A percentile compares a stretch with the other conserved stretches of the same genome.
Conservation (phyloP, 2,329 filamentous ascomycete genomes). For the Trichophyton equinum region DNA sequence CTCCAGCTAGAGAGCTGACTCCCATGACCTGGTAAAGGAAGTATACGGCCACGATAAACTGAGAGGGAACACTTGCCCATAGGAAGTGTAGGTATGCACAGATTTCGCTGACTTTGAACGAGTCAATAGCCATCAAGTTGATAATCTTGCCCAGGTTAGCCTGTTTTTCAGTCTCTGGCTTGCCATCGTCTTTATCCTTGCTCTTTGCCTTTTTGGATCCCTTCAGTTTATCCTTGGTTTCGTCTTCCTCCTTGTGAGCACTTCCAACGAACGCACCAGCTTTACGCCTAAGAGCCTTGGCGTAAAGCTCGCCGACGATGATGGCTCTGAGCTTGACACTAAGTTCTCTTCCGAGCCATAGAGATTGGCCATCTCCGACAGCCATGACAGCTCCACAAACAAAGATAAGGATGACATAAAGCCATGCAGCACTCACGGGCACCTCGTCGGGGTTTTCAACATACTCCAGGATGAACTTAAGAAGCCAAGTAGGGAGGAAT, state of each 20-base stretch:
- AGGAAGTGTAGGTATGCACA: slow-evolving; percentile 92
- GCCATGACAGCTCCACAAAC: slow-evolving; percentile 71
- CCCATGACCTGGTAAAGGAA: slow-evolving; percentile 86
- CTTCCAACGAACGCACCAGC: slow-evolving; percentile 68
- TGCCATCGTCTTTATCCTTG: slow-evolving; percentile 16
- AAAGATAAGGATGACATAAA: slow-evolving; percentile 85
- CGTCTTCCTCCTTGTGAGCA: slow-evolving; percentile 23
- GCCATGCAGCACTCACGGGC: slow-evolving; percentile 81
- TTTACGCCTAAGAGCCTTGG: slow-evolving; percentile 84
- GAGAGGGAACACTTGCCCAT: slow-evolving; percentile 81
- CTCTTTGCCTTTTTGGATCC: slow-evolving; percentile 17
- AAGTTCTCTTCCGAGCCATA: slow-evolving; percentile 89
- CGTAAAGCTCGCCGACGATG: slow-evolving; percentile 94
- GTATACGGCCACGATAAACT: slow-evolving; percentile 66
- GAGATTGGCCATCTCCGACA: slow-evolving; percentile 67
- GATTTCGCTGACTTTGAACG: slow-evolving; percentile 93
- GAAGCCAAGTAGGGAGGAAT: slow-evolving; percentile 79
- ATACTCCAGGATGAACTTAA: slow-evolving; percentile 85
- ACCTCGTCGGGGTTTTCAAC: slow-evolving; percentile 69
- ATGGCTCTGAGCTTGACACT: slow-evolving; percentile 88
- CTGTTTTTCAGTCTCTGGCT: slow-evolving; percentile 48
- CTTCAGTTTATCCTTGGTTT: slow-evolving; percentile 22
- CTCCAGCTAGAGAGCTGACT: slow-evolving; percentile 82
- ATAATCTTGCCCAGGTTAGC: slow-evolving; percentile 97
- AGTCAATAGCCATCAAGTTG: slow-evolving; percentile 98